phyloP scores from a whole-genome alignment of 495 filamentous ascomycete species.

The Talaromyces proteolyticus region DNA sequence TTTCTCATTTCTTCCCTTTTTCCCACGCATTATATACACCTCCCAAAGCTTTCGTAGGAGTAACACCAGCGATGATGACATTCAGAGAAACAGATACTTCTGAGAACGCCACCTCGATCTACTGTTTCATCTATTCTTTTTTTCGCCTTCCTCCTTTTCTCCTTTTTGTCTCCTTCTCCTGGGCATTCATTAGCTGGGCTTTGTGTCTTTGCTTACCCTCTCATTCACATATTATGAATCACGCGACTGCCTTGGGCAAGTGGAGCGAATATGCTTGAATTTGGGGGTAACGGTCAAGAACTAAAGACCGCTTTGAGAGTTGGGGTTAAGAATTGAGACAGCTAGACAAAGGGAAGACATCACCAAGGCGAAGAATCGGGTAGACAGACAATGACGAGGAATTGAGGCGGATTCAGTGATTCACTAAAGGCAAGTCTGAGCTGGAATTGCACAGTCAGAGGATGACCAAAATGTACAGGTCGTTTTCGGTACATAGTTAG shows the following conservation, averaged over 20 bases:
- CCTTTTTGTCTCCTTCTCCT: neutral
- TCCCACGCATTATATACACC: no score
- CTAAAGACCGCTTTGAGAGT: no score
- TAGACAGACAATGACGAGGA: constrained; percentile 4
- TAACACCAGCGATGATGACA: constrained; percentile 46
- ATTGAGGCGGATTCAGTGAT: constrained; percentile 14
- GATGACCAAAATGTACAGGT: no score
- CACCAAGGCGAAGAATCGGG: neutral
- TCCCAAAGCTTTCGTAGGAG: no score
- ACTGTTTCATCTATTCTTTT: neutral
- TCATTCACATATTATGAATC: neutral
- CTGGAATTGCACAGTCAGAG: constrained; percentile 18
- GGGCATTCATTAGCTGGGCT: no score
- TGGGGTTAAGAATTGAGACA: no score
- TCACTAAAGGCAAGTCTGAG: constrained; percentile 53
- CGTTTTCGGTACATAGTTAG: no score
- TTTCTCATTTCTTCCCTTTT: constrained; percentile 2
- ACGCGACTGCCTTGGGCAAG: no score
- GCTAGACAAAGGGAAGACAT: neutral
- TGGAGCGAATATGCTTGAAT: neutral
- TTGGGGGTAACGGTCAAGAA: no score
- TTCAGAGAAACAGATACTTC: constrained; percentile 47
- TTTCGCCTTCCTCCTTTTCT: constrained; percentile 1
- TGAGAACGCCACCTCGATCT: constrained; percentile 20
- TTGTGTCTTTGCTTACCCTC: neutral